Evolutionary conservation across 768 basidiomycete genomes (phyloP), one percentile per base, ranked within the genome.

Genomic region (Leccinum variicolor): DNA sequence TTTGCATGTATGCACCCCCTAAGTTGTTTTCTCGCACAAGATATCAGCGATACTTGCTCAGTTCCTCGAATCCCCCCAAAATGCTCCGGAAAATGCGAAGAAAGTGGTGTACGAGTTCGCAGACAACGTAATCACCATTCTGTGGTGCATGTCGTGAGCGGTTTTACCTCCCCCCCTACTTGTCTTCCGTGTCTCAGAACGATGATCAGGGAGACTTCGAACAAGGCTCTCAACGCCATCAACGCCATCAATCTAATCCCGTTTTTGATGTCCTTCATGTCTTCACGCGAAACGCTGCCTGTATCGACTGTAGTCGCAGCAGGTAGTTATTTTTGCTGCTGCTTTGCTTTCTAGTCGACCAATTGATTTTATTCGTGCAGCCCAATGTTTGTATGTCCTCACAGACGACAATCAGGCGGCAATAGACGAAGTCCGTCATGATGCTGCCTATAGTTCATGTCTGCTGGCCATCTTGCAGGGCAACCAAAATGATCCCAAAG

Each of bases 61-160:
- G 65, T 87, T 84, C 66, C 75, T 92, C 8, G 77, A 79, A 23
- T 75, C 77, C 34, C 77, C 84, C n/a, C 81, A 81, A 76, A 73
- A 75, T n/a, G 76, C 87, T 19, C 79, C 89, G 3, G 85, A 90
- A 71, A 84, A 81, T 68, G 80, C 84, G 1, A 84, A 86, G 67
- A 87, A 84, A 71, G 77, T 93, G 25, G 85, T 94, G 2, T 92
- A 90, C 64, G 86, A 91, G 64, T 86, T 96, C 63, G 85, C 94
- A 2, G 95, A 97, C 62, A 97, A 94, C 70, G 85, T 95, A 39
- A 90, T 97, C 63, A 95, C 94, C 6, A 84, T 89, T 15, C 72
- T 98, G 25, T 97, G 95, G 95, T 95, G 94, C 74, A 79, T 98
- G 62, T 92, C 92, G 88, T 96, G 79, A 83, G 92, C 85, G 17